phyloP scores from a whole-genome alignment of 805 yeast species.

The Zygotorulaspora florentina region DNA sequence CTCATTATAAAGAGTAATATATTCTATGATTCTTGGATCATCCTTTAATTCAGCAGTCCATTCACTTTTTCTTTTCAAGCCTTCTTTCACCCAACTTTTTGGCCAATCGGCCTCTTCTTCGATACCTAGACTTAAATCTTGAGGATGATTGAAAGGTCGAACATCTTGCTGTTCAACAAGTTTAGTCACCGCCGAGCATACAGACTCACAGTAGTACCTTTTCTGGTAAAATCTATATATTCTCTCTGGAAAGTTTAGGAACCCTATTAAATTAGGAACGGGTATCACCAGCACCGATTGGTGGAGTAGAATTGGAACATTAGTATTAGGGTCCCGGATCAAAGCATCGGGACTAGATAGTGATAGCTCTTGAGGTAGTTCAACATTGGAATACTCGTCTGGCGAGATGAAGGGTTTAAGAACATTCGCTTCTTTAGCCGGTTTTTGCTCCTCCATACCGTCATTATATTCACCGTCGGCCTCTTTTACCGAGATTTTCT shows the following conservation, averaged over 20 bases:
- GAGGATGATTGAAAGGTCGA: constrained; percentile 46
- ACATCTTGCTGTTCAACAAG: constrained; percentile 44
- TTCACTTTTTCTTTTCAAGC: constrained; percentile 71
- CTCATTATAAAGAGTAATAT: constrained; percentile 11
- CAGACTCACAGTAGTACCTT: constrained; percentile 64
- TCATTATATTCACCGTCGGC: constrained; percentile 15
- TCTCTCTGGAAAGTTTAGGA: constrained; percentile 68
- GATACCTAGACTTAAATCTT: constrained; percentile 39
- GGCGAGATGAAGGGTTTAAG: constrained; percentile 61
- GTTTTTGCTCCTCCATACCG: constrained; percentile 9
- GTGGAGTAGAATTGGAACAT: constrained; percentile 56
- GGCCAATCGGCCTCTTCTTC: constrained; percentile 90
- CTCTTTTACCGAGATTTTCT: constrained; percentile 7
- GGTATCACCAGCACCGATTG: constrained; percentile 78
- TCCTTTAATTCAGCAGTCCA: constrained; percentile 76
- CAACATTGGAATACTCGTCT: constrained; percentile 49
- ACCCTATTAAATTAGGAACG: constrained; percentile 76
- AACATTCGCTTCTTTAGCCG: constrained; percentile 30
- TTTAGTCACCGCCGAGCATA: constrained; percentile 54
- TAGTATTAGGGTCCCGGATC: constrained; percentile 28
- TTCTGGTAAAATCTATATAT: constrained; percentile 73
- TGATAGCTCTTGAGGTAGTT: constrained; percentile 59
- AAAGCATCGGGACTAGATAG: constrained; percentile 25
- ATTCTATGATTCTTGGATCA: constrained; percentile 56
- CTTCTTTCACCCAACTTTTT: constrained; percentile 69